Base-by-base conservation (phyloP, 805 yeast genomes). In the Tetrapisispora iriomotensis region DNA sequence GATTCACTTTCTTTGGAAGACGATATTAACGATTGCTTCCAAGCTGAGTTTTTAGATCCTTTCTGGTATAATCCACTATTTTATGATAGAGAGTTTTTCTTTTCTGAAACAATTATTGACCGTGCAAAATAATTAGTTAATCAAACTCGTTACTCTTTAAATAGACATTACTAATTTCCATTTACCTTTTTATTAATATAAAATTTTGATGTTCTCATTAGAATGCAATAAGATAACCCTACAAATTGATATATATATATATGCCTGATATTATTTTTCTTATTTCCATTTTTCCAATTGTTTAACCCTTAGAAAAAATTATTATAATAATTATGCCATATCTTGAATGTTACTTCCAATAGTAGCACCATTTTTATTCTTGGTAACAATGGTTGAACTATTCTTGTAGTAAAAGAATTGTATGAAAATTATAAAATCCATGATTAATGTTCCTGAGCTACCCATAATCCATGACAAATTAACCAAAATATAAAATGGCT, bases 381-480 rank as follows among this genome's bases (percentile, higher is more conserved):
- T 33, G 18, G 22, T 33, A 9, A 15, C n/a, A 23, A 14, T 12
- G 10, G 5, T 22, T 17, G n/a, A 8, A 24, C 8, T 19, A 5
- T 14, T 30, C 14, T 58, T 77, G 62, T 88, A 90, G 23, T 78
- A 49, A 70, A 86, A 87, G 62, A 88, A 88, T 63, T 88, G 97
- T 29, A 75, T 58, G 50, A 90, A 87, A 18, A 88, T 90, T 31
- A 82, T 70, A 46, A 85, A 79, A 61, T 90, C 98, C 63, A 88
- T 70, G 3, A 71, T 65, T 46, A 90, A 68, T 3, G 98, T 88
- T 14, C 97, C 97, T 34, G 82, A 68, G 22, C 94, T 79, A 1
- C 98, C 98, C 5, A 87, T 77, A 41, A 90, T 67, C 98, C 98
- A 90, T 19, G 94, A 79, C 2, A 90, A 75, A 60, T 92, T 94